Conservation (phyloP, 2,329 filamentous ascomycete species). For the Phaeomoniella chlamydospora region DNA sequence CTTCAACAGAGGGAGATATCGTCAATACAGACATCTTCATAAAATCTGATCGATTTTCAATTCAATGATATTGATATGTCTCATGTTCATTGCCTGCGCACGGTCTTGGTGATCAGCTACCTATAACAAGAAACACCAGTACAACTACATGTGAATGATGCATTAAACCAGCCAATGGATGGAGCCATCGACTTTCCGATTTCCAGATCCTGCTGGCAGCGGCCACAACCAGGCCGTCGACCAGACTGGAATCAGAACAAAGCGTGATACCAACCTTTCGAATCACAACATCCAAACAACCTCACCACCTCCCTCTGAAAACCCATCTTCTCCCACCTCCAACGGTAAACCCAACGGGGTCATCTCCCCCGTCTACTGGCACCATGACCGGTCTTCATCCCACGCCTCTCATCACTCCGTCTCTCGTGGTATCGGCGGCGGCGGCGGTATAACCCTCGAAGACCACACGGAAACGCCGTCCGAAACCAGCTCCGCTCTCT, state of each 20-base stretch:
- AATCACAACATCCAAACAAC: too few species aligned
- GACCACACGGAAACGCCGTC: conserved; percentile 46
- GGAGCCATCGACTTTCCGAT: neutral
- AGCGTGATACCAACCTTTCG: too few species aligned
- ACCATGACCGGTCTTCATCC: conserved; percentile 24
- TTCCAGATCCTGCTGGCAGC: neutral
- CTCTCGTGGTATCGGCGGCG: conserved; percentile 22
- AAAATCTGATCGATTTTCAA: too few species aligned
- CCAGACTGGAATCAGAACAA: too few species aligned
- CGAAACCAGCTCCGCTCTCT: conserved; percentile 42
- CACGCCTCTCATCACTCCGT: conserved; percentile 25
- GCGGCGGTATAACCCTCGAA: conserved; percentile 41
- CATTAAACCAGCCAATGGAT: conserved; percentile 1
- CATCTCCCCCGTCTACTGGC: conserved; percentile 28
- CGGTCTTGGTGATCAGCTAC: too few species aligned
- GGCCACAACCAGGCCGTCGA: too few species aligned
- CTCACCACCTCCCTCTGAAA: neutral
- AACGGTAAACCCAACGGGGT: neutral
- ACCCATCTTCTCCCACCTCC: neutral
- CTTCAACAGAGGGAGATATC: too few species aligned
- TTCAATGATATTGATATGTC: too few species aligned
- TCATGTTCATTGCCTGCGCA: too few species aligned
- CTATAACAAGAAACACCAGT: too few species aligned
- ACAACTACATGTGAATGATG: too few species aligned
- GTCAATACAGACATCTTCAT: too few species aligned